phyloP scores from a whole-genome alignment of 768 basidiomycete genomes.

The Hortiboletus flavorubellus region DNA sequence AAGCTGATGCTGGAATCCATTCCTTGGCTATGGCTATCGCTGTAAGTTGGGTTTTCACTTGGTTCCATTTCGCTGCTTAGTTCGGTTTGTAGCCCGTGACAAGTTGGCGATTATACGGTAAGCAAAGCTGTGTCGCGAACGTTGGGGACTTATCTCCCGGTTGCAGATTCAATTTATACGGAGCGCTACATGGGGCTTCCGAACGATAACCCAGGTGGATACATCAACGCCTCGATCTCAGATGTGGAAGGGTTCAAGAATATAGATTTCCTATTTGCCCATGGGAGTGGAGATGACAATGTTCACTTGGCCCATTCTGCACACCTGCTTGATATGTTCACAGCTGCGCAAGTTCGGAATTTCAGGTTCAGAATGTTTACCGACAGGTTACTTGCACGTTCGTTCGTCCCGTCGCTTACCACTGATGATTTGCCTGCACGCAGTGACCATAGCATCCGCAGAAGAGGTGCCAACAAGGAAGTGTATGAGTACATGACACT shows the following conservation, averaged over 20 bases:
- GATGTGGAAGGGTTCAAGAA: constrained; percentile 85
- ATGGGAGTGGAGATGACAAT: constrained; percentile 96
- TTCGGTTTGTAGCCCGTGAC: constrained; percentile 65
- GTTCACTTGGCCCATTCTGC: constrained; percentile 94
- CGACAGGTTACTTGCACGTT: constrained; percentile 62
- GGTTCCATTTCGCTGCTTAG: constrained; percentile 6
- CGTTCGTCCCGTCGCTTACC: not conserved
- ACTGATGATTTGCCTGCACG: constrained; percentile 7
- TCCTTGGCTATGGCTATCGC: constrained; percentile 89
- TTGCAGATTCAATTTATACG: constrained; percentile 88
- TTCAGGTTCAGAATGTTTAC: constrained; percentile 96
- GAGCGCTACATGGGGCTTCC: constrained; percentile 96
- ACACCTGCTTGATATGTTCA: constrained; percentile 91
- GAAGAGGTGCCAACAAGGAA: constrained; percentile 77
- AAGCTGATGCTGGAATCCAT: constrained; percentile 87
- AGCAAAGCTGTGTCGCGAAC: constrained; percentile 16
- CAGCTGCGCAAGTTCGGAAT: constrained; percentile 63
- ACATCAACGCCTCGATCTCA: constrained; percentile 83
- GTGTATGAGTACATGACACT: constrained; percentile 81
- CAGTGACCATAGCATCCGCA: constrained; percentile 78
- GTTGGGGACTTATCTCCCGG: not conserved
- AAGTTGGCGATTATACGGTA: constrained; percentile 80
- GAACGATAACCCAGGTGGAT: constrained; percentile 75
- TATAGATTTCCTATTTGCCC: constrained; percentile 79
- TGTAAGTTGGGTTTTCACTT: constrained; percentile 42